Percentiles rank a stretch among this genome's conserved stretches.
Conservation (phyloP, 495 filamentous ascomycete species). For the Penicillium paradoxum region DNA sequence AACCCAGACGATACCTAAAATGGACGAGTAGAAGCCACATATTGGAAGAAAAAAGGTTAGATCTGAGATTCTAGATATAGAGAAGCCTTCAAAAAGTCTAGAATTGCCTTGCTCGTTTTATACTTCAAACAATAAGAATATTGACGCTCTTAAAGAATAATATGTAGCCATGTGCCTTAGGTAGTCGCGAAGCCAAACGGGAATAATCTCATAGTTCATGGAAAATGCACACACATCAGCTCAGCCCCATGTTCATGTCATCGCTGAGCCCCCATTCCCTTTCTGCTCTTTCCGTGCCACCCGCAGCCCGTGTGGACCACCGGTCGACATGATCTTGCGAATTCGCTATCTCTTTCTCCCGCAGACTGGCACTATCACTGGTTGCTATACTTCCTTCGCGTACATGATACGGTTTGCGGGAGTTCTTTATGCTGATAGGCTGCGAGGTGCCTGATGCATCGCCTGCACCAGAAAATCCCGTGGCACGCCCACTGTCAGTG, state of each 20-base stretch:
- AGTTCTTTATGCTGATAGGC: slow-evolving; percentile 32
- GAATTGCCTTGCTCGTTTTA: too few relatives aligned
- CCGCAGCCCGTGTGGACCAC: slow-evolving; percentile 37
- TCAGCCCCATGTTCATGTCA: slow-evolving; percentile 52
- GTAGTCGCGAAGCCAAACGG: not conserved
- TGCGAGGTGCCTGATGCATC: slow-evolving; percentile 23
- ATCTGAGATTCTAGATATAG: too few relatives aligned
- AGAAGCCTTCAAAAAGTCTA: too few relatives aligned
- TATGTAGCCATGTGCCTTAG: not conserved
- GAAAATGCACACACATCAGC: slow-evolving; percentile 26
- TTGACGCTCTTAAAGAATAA: not conserved
- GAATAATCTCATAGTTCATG: not conserved
- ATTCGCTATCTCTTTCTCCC: slow-evolving; percentile 48
- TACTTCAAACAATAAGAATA: not conserved
- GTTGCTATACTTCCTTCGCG: slow-evolving; percentile 34
- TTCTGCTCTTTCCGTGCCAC: slow-evolving; percentile 41
- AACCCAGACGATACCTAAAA: too few relatives aligned
- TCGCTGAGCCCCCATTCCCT: slow-evolving; percentile 46
- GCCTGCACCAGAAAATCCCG: slow-evolving; percentile 7
- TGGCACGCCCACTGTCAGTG: slow-evolving; percentile 15
- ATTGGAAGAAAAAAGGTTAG: too few relatives aligned
- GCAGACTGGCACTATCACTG: slow-evolving; percentile 37
- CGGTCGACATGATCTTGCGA: slow-evolving; percentile 43
- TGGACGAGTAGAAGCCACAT: too few relatives aligned
- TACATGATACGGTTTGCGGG: slow-evolving; percentile 24